A percentile compares a stretch with the other conserved stretches of the same genome.
These are phyloP conservation scores for Ephemerocybe angulata DNA, from an alignment of 768 basidiomycete species.

Conservation along the genomic window DNA sequence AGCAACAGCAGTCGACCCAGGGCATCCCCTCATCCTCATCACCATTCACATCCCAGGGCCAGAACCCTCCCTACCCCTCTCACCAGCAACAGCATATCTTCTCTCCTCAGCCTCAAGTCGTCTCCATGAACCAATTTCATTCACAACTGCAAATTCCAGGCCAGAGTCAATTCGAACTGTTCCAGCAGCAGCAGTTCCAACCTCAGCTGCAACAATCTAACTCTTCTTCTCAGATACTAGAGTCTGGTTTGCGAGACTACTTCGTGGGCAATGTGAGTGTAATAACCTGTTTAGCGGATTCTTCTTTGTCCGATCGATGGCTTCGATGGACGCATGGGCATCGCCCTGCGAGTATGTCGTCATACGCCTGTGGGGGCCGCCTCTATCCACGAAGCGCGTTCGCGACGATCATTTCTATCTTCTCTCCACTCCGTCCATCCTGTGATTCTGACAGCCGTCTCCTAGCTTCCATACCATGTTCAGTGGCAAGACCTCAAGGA, in stretches of 20 bases:
- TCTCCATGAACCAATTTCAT: neutral
- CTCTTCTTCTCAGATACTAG: too few species aligned
- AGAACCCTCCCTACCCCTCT: neutral
- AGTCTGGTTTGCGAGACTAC: too few species aligned
- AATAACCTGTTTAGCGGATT: too few species aligned
- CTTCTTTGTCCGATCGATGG: slow-evolving; percentile 4
- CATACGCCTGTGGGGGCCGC: too few species aligned
- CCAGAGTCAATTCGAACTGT: slow-evolving; percentile 6
- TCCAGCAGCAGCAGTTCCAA: slow-evolving; percentile 12
- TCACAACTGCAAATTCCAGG: neutral
- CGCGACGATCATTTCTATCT: too few species aligned
- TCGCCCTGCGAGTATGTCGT: too few species aligned
- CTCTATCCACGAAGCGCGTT: too few species aligned
- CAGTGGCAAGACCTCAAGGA: slow-evolving; percentile 99
- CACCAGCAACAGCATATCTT: neutral
- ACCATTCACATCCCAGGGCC: neutral
- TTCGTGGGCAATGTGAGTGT: slow-evolving; percentile 84
- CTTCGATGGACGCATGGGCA: too few species aligned
- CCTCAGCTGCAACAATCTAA: slow-evolving; percentile 20
- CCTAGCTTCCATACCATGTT: slow-evolving; percentile 88
- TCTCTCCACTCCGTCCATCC: neutral
- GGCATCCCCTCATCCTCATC: neutral
- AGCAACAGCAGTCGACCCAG: neutral
- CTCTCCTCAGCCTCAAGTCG: slow-evolving; percentile 1
- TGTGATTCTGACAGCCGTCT: slow-evolving; percentile 38